Base-by-base conservation (phyloP, 305 asterid species). In the Ajuga reptans region DNA sequence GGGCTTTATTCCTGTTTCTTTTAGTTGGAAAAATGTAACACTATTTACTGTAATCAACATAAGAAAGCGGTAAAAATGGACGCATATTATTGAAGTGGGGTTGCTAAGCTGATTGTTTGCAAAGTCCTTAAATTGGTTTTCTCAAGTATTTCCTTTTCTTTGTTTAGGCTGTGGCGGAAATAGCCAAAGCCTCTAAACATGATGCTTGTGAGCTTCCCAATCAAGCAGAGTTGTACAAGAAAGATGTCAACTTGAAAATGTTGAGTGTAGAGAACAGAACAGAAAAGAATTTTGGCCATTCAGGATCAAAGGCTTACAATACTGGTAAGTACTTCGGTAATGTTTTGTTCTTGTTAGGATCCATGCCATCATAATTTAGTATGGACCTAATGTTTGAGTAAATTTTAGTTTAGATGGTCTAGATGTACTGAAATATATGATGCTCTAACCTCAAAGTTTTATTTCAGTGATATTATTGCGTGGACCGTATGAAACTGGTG, bases 121-220 rank as follows among this genome's bases (percentile, higher is more conserved):
- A 21, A 21, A 21, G 27, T 2, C 27, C 27, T 21, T 21, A 21
- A 21, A 21, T 21, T 21, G 27, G 27, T 21, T 21, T 0, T 21
- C 1, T 21, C 27, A 21, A 21, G 27, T 59, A 10, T 72, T 58
- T 57, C 9, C n/a, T 68, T 62, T 65, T 63, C 56, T 67, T 49
- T 67, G 72, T 82, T 71, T 63, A 93, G 98, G 96, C 97, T 31
- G 88, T 90, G 42, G 90, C 90, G 58, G 95, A 93, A 87, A 84
- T 93, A 82, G 82, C 81, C 68, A 87, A 87, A 82, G 87, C 96
- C 72, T 79, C 91, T 67, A 90, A 82, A 50, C 77, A 75, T 9
- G 97, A 93, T 86, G 97, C 97, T 63, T 17, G 66, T 72, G 77
- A 79, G 78, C 81, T 93, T 69, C 86, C 93, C 60, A 57, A 63